Percentiles rank a stretch among this genome's conserved stretches.
phyloP scores from a whole-genome alignment of 768 basidiomycete genomes.

The Boletus huronensis region DNA sequence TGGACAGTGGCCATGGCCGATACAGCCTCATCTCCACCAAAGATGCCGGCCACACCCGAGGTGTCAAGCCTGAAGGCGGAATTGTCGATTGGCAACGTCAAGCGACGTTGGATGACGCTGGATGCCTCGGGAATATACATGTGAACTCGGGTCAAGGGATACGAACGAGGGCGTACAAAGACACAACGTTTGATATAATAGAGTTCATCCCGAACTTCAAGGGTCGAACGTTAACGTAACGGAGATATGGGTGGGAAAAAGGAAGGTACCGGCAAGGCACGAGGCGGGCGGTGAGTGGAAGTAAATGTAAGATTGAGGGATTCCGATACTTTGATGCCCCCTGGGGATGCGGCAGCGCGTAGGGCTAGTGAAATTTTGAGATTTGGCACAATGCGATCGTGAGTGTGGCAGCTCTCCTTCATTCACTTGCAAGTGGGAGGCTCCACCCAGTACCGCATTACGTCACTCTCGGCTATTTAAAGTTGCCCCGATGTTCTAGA shows the following conservation, averaged over 20 bases:
- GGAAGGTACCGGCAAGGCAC: background rate
- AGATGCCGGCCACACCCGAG: slow-evolving; percentile 36
- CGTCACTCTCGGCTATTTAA: too few relatives aligned
- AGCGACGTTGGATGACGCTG: slow-evolving; percentile 14
- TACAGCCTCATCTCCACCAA: slow-evolving; percentile 38
- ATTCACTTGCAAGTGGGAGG: too few relatives aligned
- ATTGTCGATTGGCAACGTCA: slow-evolving; percentile 16
- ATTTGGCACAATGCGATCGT: background rate
- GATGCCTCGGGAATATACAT: slow-evolving; percentile 22
- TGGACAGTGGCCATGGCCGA: slow-evolving; percentile 39
- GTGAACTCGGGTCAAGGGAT: slow-evolving; percentile 3
- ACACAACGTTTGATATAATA: background rate
- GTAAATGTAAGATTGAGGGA: background rate
- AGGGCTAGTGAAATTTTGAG: background rate
- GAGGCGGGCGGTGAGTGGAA: background rate
- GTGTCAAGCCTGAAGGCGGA: slow-evolving; percentile 29
- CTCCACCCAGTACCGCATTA: too few relatives aligned
- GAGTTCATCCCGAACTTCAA: background rate
- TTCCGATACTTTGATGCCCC: background rate
- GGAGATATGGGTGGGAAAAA: background rate
- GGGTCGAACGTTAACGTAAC: too few relatives aligned
- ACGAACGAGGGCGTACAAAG: slow-evolving; percentile 6
- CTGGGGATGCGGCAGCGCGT: background rate
- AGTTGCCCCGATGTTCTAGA: background rate
- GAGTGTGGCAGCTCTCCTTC: background rate